A percentile compares a stretch with the other conserved stretches of the same genome.
Conservation (phyloP, 179 eudicot genomes). For the Silene vulgaris region DNA sequence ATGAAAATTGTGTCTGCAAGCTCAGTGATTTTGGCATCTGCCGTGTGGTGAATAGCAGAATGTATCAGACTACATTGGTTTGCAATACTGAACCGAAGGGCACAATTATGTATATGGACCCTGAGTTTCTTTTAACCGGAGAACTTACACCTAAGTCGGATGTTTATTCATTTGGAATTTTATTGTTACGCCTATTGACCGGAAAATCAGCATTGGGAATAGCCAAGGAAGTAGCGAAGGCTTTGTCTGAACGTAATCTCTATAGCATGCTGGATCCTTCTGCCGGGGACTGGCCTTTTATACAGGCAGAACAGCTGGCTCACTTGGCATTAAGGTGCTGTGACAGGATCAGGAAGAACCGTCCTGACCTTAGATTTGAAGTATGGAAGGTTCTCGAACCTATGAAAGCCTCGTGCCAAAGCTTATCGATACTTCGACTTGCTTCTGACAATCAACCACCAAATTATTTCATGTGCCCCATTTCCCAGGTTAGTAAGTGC, state of each 20-base stretch:
- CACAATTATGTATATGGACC: constrained; percentile 59
- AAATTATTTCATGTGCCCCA: constrained; percentile 36
- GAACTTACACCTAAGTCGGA: constrained; percentile 63
- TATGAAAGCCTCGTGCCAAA: constrained; percentile 27
- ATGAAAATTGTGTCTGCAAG: constrained; percentile 51
- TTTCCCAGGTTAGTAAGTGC: constrained; percentile 30
- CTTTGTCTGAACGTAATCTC: constrained; percentile 50
- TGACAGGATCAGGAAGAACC: constrained; percentile 33
- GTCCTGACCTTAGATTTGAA: constrained; percentile 64
- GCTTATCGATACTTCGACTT: constrained; percentile 28
- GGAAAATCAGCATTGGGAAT: constrained; percentile 60
- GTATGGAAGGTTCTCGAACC: constrained; percentile 56
- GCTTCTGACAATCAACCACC: constrained; percentile 46
- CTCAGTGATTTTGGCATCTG: constrained; percentile 73
- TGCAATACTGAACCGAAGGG: constrained; percentile 55
- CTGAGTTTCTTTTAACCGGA: constrained; percentile 50
- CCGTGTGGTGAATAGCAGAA: constrained; percentile 29
- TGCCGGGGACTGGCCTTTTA: constrained; percentile 92
- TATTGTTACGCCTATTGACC: constrained; percentile 54
- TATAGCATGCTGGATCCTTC: constrained; percentile 49
- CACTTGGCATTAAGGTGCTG: constrained; percentile 61
- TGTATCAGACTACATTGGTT: constrained; percentile 25
- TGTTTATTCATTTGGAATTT: constrained; percentile 66
- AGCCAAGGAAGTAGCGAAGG: constrained; percentile 47
- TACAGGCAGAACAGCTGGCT: constrained; percentile 75